Base-by-base conservation (phyloP, 1,284 basidiomycete genomes). In the Caloboletus firmus region DNA sequence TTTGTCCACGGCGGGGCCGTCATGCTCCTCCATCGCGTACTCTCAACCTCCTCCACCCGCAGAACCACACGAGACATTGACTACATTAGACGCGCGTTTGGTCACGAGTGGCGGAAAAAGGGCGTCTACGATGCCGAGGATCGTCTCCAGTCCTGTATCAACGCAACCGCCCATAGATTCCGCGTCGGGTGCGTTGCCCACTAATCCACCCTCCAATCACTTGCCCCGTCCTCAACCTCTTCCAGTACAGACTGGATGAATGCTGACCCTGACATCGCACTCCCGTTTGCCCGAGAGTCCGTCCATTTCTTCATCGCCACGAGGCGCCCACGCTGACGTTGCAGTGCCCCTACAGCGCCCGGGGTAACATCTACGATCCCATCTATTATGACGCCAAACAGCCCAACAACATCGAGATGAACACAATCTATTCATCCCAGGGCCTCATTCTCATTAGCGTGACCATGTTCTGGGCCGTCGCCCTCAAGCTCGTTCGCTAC, bases 401-500 rank as follows among this genome's bases (percentile, higher is more conserved):
- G 31, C 69, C 72, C 2, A 73, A 75, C 52, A 85, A 85, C 60
- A 58, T 78, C n/a, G 62, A 67, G 1, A 66, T 78, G 37, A 81
- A 85, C 62, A 83, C 82, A 2, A 71, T 87, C n/a, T 87, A 78
- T 66, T 66, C 69, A 0, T 79, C 80, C 0, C 69, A 70, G 0
- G 83, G 84, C 39, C 75, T 88, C 36, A 68, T 65, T 2, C 74
- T 85, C 51, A 69, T 87, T 60, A 81, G 78, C 57, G 84, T 87
- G 1, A 80, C 82, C 31, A 85, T 84, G 59, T 79, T 80, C 53
- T 88, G 85, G 85, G 78, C 79, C 1, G 77, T 87, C 30, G 82
- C 85, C 4, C 78, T 87, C 57, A 88, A 88, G 65, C 75, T 88
- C n/a, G 82, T 84, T 28, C 76, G 85, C 9, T 88, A 83, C 65